phyloP scores from a whole-genome alignment of 306 rosid genomes.

The Astragalus membranaceus region DNA sequence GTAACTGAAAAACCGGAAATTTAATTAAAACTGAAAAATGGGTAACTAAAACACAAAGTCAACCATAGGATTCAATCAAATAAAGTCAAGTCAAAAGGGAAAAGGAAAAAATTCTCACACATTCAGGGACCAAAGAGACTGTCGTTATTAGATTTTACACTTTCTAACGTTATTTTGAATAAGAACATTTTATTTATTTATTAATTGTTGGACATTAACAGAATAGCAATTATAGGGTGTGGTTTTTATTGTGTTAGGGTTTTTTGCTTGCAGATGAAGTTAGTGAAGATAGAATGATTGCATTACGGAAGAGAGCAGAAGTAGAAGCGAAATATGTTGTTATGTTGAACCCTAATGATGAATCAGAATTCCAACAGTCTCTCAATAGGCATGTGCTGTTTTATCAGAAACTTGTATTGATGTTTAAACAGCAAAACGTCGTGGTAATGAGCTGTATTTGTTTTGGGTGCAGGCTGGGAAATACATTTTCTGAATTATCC shows the following conservation, averaged over 20 bases:
- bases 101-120: too few relatives aligned
- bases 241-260: not conserved
- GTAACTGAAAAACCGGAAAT: not conserved
- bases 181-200: not conserved
- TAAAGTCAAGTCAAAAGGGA: too few relatives aligned
- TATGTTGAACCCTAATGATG: conserved; percentile 51
- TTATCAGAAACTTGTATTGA: not conserved
- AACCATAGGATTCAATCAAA: not conserved
- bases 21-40: conserved; percentile 7
- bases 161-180: not conserved
- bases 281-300: conserved; percentile 79
- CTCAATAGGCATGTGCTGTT: conserved; percentile 45
- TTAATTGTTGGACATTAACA: not conserved
- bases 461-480: conserved; percentile 55
- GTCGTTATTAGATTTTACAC: too few relatives aligned
- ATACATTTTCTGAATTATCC: conserved; percentile 61
- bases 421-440: not conserved
- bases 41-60: not conserved
- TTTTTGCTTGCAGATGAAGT: conserved; percentile 52
- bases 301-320: conserved; percentile 86
- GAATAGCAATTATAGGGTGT: not conserved
- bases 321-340: conserved; percentile 65
- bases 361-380: conserved; percentile 46
- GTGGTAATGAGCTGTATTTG: not conserved
- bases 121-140: too few relatives aligned